Base-by-base conservation (phyloP, 164 flowering plant genomes). In the Brasenia schreberi region DNA sequence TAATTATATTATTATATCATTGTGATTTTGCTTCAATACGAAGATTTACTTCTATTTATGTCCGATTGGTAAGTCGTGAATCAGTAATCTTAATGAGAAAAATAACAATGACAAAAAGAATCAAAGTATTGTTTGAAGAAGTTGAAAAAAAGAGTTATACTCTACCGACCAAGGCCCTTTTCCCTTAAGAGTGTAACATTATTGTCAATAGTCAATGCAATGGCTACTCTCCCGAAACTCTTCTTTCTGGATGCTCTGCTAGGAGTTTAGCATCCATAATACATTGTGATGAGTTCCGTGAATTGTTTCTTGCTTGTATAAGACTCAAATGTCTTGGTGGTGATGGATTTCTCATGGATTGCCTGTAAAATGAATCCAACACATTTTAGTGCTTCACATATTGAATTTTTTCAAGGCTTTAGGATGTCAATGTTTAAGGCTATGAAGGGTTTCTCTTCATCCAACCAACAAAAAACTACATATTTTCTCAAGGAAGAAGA, bases 221-320 rank as follows among this genome's bases (percentile, higher is more conserved):
- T 64, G 18, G 44, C 19, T 66, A 23, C n/a, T 64, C 59, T 58
- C 69, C 78, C 62, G 80, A 92, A 96, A 96, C 92, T 76, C 90
- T 94, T 78, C 99, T 91, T 61, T 89, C 99, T 72, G 99, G 99
- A 59, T 94, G 99, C 75, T 94, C 99, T 67, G 99, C 99, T 69
- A 96, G 99, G 63, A 96, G 96, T 64, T 73, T 94, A 61, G 92
- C 97, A 62, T 76, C 97, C 61, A 94, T 94, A 61, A 56, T 91
- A 42, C 96, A 94, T 61, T 94, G 99, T 75, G 99, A 94, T 73
- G 87, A 87, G 73, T 94, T 89, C 64, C 69, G 81, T 4, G 78
- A 52, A 27, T 77, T 91, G 12, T 82, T 94, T 69, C 86, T 89
- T 5, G 42, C 66, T 33, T 71, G 73, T 43, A 84, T 85, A 3